Evolutionary conservation across 306 rosid species (phyloP).

Genomic region (Clitoria ternatea): DNA sequence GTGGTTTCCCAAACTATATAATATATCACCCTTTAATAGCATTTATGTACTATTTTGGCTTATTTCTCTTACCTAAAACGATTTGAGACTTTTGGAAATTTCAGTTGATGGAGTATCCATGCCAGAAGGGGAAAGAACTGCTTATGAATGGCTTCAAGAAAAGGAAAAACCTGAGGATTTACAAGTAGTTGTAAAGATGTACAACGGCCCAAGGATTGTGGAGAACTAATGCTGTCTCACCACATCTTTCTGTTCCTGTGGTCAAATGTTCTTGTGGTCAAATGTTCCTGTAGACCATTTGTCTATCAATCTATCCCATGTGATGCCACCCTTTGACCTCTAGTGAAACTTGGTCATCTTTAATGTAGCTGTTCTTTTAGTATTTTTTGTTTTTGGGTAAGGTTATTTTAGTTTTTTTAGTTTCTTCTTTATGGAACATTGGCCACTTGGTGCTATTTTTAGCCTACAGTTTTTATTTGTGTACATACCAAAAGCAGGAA

Average conservation of each 20-base stretch:
- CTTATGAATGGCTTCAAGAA: constrained; percentile 80
- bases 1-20: background rate
- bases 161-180: constrained; percentile 57
- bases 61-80: background rate
- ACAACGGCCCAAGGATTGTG: constrained; percentile 61
- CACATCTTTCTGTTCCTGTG: background rate
- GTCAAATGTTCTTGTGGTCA: constrained; percentile 7
- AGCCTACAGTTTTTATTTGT: constrained; percentile 22
- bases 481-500: constrained; percentile 42
- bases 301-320: background rate
- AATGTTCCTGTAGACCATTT: constrained; percentile 11
- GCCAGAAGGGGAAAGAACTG: constrained; percentile 53
- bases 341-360: background rate
- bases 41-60: background rate
- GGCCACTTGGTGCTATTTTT: constrained; percentile 15
- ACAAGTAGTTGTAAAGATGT: constrained; percentile 47
- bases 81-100: background rate
- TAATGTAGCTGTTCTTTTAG: background rate
- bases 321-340: background rate
- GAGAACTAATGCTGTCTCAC: constrained; percentile 25
- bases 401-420: background rate
- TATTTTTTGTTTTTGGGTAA: constrained; percentile 5
- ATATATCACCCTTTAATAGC: background rate
- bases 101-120: constrained; percentile 46
- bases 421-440: constrained; percentile 25